These are phyloP conservation scores for Pythium plurisporium DNA, from an alignment of 352 stramenopile species.

Conservation along the genomic window DNA sequence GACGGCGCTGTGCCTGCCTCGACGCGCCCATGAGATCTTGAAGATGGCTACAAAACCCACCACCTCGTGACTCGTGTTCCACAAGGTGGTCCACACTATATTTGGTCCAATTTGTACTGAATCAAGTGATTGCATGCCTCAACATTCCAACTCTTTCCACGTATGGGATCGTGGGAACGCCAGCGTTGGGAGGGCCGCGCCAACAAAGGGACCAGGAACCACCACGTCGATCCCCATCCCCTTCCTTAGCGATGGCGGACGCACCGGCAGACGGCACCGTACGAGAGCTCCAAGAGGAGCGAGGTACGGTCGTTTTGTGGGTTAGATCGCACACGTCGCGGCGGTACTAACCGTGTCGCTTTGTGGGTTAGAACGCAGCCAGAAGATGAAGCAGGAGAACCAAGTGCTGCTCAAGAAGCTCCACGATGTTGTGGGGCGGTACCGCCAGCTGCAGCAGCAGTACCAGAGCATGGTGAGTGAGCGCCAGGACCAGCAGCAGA, in stretches of 20 bases:
- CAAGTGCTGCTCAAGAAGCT: slow-evolving; percentile 52
- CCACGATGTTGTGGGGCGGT: slow-evolving; percentile 49
- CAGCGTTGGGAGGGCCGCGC: slow-evolving; percentile 3
- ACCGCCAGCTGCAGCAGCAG: slow-evolving; percentile 47
- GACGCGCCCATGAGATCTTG: background rate
- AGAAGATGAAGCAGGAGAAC: slow-evolving; percentile 54
- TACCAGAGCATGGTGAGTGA: slow-evolving; percentile 32
- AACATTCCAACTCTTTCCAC: background rate
- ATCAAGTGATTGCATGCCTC: slow-evolving; percentile 4
- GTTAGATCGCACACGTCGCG: background rate
- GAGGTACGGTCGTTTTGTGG: background rate
- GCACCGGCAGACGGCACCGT: background rate
- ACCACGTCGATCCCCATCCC: background rate
- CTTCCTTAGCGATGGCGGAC: slow-evolving; percentile 17
- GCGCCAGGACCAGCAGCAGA: slow-evolving; percentile 24
- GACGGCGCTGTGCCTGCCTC: slow-evolving; percentile 7
- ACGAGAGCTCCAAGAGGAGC: slow-evolving; percentile 20
- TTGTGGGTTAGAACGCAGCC: slow-evolving; percentile 14
- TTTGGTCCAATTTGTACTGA: background rate
- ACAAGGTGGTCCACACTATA: slow-evolving; percentile 13
- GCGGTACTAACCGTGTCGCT: slow-evolving; percentile 2
- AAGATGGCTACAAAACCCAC: slow-evolving; percentile 9
- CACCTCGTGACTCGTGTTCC: no score
- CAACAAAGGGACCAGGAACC: slow-evolving; percentile 13
- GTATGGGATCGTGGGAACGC: slow-evolving; percentile 4